Evolutionary conservation across 495 filamentous ascomycete genomes (phyloP), one percentile per base, ranked within the genome.

Genomic region (Trichoderma orchidacearum): DNA sequence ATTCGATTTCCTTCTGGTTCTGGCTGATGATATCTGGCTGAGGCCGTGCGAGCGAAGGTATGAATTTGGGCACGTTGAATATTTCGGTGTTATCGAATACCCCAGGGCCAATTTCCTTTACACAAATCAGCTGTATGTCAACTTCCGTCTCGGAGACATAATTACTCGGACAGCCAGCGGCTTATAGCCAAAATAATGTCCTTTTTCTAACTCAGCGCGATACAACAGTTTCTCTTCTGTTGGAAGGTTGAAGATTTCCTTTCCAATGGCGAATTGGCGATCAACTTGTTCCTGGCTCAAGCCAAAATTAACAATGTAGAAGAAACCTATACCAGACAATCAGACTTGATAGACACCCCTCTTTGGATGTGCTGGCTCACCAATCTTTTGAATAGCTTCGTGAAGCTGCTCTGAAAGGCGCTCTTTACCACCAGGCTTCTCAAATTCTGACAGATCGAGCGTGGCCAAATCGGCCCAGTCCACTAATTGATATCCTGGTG

Each of bases 221-320:
- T 58, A 70, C 50, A 66, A 67, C 54, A 62, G 53, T 52, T 64
- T 68, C 35, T 82, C 80, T 50, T 81, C 75, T 12, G 69, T 67
- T 0, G 79, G 72, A 1, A 85, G 69, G 5, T 75, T 65, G 62
- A 81, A 81, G 53, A 83, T 74, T 36, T 76, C 68, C 41, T 77
- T 77, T 9, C 75, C 80, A 0, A 84, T 69, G 36, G 79, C 75
- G 58, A 83, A 85, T 59, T 85, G 82, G 28, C 48, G 68, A 56
- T 84, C 77, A 3, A 85, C 71, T 63, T 81, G 69, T 31, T 83
- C 79, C 58, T 83, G 77, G 48, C 65, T 68, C 15, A 84, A 70
- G 50, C 77, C 80, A 60, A 78, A 82, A 65, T 79, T 77, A 57
- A 75, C 78, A 12, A 84, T 75, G 60, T 82, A 82, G 66, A 82